These are phyloP conservation scores for Alternaria sp. DNA, from an alignment of 2,329 filamentous ascomycete species.

Conservation along the genomic window DNA sequence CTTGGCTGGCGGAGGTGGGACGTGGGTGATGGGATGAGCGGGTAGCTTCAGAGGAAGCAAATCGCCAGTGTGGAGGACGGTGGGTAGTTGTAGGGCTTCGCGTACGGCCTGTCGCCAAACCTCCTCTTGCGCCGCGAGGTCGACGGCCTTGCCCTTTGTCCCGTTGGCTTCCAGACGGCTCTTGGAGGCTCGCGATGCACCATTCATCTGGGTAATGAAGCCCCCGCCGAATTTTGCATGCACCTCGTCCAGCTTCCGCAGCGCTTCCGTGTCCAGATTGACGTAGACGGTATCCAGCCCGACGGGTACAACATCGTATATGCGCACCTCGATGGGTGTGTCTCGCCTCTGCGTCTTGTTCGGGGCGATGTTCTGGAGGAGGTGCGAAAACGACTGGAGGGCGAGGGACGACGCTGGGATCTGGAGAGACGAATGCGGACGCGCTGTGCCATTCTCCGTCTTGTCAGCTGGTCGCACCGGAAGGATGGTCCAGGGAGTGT, in stretches of 20 bases:
- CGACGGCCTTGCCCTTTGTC: slow-evolving; percentile 27
- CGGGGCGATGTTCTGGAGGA: slow-evolving; percentile 75
- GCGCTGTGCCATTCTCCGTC: slow-evolving; percentile 44
- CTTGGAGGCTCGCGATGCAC: slow-evolving; percentile 41
- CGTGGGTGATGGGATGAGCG: slow-evolving; percentile 85
- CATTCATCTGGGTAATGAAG: slow-evolving; percentile 53
- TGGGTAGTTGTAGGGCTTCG: slow-evolving; percentile 74
- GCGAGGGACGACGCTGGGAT: slow-evolving; percentile 76
- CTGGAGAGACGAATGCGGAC: slow-evolving; percentile 78
- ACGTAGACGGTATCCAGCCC: slow-evolving; percentile 87
- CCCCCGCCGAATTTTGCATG: slow-evolving; percentile 82
- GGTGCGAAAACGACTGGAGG: slow-evolving; percentile 80
- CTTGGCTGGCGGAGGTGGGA: slow-evolving; percentile 82
- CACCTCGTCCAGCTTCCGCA: slow-evolving; percentile 81
- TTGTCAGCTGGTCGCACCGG: slow-evolving; percentile 66
- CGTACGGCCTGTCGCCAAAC: slow-evolving; percentile 63
- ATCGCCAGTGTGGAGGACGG: slow-evolving; percentile 85
- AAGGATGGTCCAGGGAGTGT: slow-evolving; percentile 83
- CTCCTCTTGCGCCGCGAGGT: slow-evolving; percentile 42
- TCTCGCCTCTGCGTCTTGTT: slow-evolving; percentile 78
- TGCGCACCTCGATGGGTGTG: slow-evolving; percentile 81
- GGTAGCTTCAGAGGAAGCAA: slow-evolving; percentile 78
- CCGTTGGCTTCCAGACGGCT: slow-evolving; percentile 52
- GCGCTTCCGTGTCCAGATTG: slow-evolving; percentile 80
- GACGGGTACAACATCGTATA: slow-evolving; percentile 81